phyloP scores from a whole-genome alignment of 192 early-diverging fungal species.

The Gorgonomyces haynaldii region DNA sequence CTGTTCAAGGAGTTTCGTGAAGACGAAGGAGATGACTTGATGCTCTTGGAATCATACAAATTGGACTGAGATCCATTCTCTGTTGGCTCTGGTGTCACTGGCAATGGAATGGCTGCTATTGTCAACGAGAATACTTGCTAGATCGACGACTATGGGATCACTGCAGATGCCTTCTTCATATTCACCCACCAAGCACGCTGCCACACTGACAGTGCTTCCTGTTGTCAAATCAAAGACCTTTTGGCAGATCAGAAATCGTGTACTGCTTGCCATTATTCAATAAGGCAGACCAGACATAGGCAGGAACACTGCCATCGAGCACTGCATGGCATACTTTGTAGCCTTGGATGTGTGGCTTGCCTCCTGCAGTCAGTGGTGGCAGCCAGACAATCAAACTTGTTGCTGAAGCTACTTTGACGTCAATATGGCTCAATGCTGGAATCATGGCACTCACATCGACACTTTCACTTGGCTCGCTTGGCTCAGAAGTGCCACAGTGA shows the following conservation, averaged over 20 bases:
- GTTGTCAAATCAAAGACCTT: conserved; percentile 1
- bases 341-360: conserved; percentile 11
- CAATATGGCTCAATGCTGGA: conserved; percentile 12
- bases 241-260: conserved; percentile 11
- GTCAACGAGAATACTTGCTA: conserved; percentile 2
- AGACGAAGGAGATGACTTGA: conserved; percentile 10
- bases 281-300: not conserved
- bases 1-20: conserved; percentile 15
- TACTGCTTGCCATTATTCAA: conserved; percentile 1
- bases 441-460: conserved; percentile 29
- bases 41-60: conserved; percentile 4
- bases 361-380: not conserved
- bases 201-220: conserved; percentile 9
- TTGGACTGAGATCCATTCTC: not conserved
- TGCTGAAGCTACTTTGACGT: conserved; percentile 14
- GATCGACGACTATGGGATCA: not conserved
- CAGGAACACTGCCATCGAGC: not conserved
- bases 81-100: conserved; percentile 20
- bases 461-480: conserved; percentile 27
- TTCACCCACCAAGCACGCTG: conserved; percentile 16
- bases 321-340: conserved; percentile 14
- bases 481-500: conserved; percentile 15
- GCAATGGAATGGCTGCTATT: conserved; percentile 28
- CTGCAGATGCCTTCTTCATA: conserved; percentile 3
- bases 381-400: conserved; percentile 13